Evolutionary conservation across 2,329 filamentous ascomycete genomes (phyloP).

Genomic region (Westerdykella sp.): DNA sequence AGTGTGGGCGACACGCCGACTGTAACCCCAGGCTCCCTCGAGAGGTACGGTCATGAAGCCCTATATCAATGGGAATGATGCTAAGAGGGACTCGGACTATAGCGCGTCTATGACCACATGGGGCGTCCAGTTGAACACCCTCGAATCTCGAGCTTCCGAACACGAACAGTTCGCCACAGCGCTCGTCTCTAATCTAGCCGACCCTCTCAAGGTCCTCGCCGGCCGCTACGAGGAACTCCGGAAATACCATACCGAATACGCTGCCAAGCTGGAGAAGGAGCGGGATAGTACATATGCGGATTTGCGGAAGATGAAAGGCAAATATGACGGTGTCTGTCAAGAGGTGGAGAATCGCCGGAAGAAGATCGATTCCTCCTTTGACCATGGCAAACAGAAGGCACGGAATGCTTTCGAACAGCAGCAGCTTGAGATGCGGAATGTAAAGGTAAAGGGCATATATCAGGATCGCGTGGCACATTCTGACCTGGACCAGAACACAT

Average conservation of each 20-base stretch:
- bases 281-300: slow-evolving; percentile 78
- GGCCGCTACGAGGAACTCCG: slow-evolving; percentile 82
- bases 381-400: slow-evolving; percentile 77
- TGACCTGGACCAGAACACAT: slow-evolving; percentile 63
- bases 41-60: slow-evolving; percentile 53
- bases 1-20: slow-evolving; percentile 90
- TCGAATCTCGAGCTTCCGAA: slow-evolving; percentile 81
- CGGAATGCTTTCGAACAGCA: slow-evolving; percentile 90
- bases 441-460: slow-evolving; percentile 50
- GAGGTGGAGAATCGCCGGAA: slow-evolving; percentile 92
- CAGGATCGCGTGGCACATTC: neutral
- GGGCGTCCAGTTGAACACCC: slow-evolving; percentile 84
- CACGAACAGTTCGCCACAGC: slow-evolving; percentile 80
- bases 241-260: slow-evolving; percentile 84
- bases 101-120: slow-evolving; percentile 95
- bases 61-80: slow-evolving; percentile 2
- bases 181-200: slow-evolving; percentile 72
- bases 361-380: slow-evolving; percentile 90
- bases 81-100: slow-evolving; percentile 16
- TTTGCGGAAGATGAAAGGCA: slow-evolving; percentile 81
- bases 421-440: slow-evolving; percentile 89
- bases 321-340: slow-evolving; percentile 89
- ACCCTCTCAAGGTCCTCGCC: slow-evolving; percentile 72
- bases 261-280: slow-evolving; percentile 82
- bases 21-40: slow-evolving; percentile 90